These are phyloP conservation scores for Termitomyces sp. DNA, from an alignment of 768 basidiomycete species.

Conservation along the genomic window DNA sequence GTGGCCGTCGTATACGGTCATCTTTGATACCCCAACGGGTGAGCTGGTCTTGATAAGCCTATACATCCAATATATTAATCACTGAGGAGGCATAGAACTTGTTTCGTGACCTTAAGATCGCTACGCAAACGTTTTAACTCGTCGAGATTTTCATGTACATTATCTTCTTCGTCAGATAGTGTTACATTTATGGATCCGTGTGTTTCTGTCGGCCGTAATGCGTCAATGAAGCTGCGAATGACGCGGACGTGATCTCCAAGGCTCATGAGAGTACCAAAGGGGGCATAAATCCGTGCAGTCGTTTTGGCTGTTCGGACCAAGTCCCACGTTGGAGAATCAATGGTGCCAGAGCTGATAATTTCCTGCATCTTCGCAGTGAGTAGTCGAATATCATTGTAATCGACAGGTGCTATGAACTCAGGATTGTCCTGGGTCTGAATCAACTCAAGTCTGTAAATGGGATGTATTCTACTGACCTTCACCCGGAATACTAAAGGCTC, in stretches of 20 bases:
- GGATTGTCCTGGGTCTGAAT: conserved; percentile 48
- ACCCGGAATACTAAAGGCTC: conserved; percentile 60
- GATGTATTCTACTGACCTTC: conserved; percentile 34
- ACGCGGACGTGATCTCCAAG: conserved; percentile 82
- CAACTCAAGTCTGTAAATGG: not conserved
- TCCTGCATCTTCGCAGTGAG: conserved; percentile 59
- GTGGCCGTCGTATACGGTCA: conserved; percentile 70
- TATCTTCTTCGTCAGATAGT: conserved; percentile 13
- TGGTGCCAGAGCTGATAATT: conserved; percentile 68
- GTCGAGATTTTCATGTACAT: conserved; percentile 16
- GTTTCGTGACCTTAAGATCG: conserved; percentile 53
- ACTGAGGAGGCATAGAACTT: not conserved
- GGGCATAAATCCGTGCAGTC: conserved; percentile 77
- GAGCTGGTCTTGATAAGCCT: conserved; percentile 76
- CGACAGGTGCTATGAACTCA: conserved; percentile 62
- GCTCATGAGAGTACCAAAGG: conserved; percentile 81
- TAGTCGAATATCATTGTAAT: conserved; percentile 53
- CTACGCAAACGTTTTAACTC: conserved; percentile 29
- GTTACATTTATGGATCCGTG: conserved; percentile 21
- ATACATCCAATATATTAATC: not conserved
- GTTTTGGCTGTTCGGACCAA: conserved; percentile 69
- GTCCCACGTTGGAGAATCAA: conserved; percentile 84
- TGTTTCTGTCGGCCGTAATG: conserved; percentile 44
- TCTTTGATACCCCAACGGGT: conserved; percentile 71
- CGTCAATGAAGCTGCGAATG: conserved; percentile 69